phyloP scores from a whole-genome alignment of 345 rosid genomes.

The Carallia pectinifolia region DNA sequence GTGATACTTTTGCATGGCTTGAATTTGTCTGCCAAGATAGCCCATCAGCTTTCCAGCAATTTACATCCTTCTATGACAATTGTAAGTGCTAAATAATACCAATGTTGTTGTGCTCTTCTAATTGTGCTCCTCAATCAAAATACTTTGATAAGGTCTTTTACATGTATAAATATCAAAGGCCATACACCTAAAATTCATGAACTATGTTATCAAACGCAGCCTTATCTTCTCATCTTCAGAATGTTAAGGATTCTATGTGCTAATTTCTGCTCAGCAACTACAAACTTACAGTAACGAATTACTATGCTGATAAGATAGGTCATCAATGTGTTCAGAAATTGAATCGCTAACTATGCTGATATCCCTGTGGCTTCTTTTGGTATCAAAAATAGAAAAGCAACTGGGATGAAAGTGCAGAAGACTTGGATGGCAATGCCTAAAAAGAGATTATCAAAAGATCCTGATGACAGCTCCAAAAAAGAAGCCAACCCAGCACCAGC shows the following conservation, averaged over 20 bases:
- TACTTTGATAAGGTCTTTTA: neutral
- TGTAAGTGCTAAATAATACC: too few relatives aligned
- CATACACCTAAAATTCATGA: neutral
- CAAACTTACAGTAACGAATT: neutral
- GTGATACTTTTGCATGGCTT: too few relatives aligned
- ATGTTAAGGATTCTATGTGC: neutral
- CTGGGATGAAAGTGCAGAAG: constrained; percentile 72
- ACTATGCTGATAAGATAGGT: too few relatives aligned
- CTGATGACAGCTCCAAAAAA: constrained; percentile 68
- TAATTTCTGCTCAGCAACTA: neutral
- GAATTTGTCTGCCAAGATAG: too few relatives aligned
- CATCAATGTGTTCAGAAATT: too few relatives aligned
- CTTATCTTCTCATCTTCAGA: neutral
- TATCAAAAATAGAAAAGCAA: constrained; percentile 69
- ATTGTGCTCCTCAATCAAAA: neutral
- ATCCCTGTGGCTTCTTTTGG: constrained; percentile 89
- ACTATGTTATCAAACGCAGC: neutral
- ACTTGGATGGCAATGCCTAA: constrained; percentile 70
- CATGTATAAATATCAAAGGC: neutral
- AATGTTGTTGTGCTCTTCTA: neutral
- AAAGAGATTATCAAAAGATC: constrained; percentile 76
- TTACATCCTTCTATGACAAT: too few relatives aligned
- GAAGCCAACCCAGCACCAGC: constrained; percentile 91
- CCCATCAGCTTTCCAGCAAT: too few relatives aligned
- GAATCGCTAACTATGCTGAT: constrained; percentile 39